phyloP scores from a whole-genome alignment of 768 basidiomycete species.

The Termitomyces sp. region DNA sequence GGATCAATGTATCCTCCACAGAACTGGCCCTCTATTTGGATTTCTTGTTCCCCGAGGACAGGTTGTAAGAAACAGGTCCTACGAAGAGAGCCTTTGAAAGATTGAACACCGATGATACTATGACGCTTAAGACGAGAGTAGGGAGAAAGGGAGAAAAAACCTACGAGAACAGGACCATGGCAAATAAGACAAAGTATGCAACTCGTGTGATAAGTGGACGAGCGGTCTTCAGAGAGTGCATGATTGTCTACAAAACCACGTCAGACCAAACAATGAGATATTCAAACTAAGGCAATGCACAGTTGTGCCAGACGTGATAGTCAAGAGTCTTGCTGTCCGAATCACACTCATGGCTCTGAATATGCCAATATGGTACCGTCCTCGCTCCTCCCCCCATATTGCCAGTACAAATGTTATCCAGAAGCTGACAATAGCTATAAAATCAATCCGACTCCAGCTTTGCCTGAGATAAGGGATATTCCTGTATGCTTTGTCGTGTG shows the following conservation, averaged over 20 bases:
- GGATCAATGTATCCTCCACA: slow-evolving; percentile 84
- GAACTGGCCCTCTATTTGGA: slow-evolving; percentile 41
- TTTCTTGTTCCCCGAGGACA: slow-evolving; percentile 44
- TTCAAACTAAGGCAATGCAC: slow-evolving; percentile 35
- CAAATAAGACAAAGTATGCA: slow-evolving; percentile 87
- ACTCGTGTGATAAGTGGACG: slow-evolving; percentile 86
- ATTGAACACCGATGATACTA: slow-evolving; percentile 90
- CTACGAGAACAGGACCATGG: slow-evolving; percentile 82
- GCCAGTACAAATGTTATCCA: slow-evolving; percentile 82
- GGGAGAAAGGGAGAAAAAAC: slow-evolving; percentile 16
- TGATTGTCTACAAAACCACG: slow-evolving; percentile 50
- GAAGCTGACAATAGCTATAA: slow-evolving; percentile 78
- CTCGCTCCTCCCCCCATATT: slow-evolving; percentile 59
- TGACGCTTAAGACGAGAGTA: background rate
- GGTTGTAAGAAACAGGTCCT: slow-evolving; percentile 55
- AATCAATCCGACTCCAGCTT: slow-evolving; percentile 89
- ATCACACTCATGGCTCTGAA: slow-evolving; percentile 89
- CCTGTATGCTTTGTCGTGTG: slow-evolving; percentile 50
- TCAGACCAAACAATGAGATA: background rate
- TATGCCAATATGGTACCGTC: slow-evolving; percentile 68
- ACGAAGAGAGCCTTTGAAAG: slow-evolving; percentile 82
- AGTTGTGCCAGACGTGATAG: slow-evolving; percentile 89
- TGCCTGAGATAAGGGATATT: slow-evolving; percentile 88
- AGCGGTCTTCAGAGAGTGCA: slow-evolving; percentile 88
- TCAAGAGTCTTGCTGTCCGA: slow-evolving; percentile 72